Percentiles rank a stretch among this genome's conserved stretches.
Conservation (phyloP, 2,329 filamentous ascomycete species). For the Fusarium annulatum region DNA sequence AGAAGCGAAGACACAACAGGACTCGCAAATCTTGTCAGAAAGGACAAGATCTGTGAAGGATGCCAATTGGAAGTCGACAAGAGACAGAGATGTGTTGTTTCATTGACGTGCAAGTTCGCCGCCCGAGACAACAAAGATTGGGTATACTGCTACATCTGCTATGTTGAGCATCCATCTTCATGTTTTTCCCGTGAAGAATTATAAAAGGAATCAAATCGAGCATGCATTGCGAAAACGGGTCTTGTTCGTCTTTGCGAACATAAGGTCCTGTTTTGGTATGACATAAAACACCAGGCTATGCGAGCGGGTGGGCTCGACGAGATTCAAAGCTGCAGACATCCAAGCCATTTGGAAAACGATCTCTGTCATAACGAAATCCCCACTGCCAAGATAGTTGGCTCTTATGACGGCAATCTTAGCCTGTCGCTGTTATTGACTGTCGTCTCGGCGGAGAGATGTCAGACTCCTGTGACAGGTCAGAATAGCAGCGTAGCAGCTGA, state of each 20-base stretch:
- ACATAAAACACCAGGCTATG: neutral
- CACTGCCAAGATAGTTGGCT: neutral
- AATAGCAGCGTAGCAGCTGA: neutral
- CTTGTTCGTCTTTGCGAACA: neutral
- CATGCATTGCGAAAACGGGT: neutral
- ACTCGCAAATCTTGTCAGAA: neutral
- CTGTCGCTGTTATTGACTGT: neutral
- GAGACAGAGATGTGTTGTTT: neutral
- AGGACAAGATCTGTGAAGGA: neutral
- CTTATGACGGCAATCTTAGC: fast-evolving
- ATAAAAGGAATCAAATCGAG: neutral
- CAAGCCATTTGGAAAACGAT: neutral
- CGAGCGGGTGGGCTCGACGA: neutral
- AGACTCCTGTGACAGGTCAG: neutral
- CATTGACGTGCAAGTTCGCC: neutral
- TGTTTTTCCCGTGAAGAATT: neutral
- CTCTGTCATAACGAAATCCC: neutral
- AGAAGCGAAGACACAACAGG: neutral
- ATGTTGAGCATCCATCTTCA: neutral
- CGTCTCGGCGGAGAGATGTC: neutral
- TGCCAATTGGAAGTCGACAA: neutral
- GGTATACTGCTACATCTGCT: neutral
- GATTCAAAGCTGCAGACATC: neutral
- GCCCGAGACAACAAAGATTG: neutral
- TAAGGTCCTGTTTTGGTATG: neutral